These are phyloP conservation scores for Podospora australis DNA, from an alignment of 495 filamentous ascomycete genomes.

Conservation along the genomic window DNA sequence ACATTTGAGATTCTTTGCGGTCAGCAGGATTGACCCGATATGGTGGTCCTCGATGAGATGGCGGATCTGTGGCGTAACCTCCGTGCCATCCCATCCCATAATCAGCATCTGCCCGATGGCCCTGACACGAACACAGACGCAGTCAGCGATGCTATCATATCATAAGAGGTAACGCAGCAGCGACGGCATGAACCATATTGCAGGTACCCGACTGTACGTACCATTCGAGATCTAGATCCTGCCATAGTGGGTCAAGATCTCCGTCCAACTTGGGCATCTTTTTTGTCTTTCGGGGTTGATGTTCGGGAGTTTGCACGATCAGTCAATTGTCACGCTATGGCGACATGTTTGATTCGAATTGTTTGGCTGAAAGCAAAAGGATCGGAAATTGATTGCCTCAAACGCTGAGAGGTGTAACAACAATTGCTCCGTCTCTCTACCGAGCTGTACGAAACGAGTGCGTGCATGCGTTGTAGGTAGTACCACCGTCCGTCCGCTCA, in stretches of 20 bases:
- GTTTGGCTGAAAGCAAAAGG: no score
- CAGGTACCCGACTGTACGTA: no score
- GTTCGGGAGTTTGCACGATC: conserved; percentile 1
- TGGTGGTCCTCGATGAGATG: conserved; percentile 80
- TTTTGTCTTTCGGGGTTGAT: neutral
- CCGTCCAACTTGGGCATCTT: conserved; percentile 40
- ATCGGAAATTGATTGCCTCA: no score
- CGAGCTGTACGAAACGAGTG: no score
- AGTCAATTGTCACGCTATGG: conserved; percentile 18
- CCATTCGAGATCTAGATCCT: conserved; percentile 61
- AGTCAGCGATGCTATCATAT: no score
- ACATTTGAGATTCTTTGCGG: conserved; percentile 92
- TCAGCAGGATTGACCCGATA: conserved; percentile 66
- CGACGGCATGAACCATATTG: conserved; percentile 16
- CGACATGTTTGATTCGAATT: conserved; percentile 11
- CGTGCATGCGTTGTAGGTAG: no score
- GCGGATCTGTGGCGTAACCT: conserved; percentile 78
- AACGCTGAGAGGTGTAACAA: no score
- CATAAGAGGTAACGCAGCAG: neutral
- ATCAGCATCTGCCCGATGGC: conserved; percentile 86
- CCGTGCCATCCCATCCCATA: conserved; percentile 91
- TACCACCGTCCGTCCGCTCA: no score
- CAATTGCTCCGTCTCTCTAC: no score
- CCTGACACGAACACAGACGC: conserved; percentile 25
- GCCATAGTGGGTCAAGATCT: conserved; percentile 62